Base-by-base conservation (phyloP, 2,329 filamentous ascomycete genomes). In the Pseudodiploospora longispora region DNA sequence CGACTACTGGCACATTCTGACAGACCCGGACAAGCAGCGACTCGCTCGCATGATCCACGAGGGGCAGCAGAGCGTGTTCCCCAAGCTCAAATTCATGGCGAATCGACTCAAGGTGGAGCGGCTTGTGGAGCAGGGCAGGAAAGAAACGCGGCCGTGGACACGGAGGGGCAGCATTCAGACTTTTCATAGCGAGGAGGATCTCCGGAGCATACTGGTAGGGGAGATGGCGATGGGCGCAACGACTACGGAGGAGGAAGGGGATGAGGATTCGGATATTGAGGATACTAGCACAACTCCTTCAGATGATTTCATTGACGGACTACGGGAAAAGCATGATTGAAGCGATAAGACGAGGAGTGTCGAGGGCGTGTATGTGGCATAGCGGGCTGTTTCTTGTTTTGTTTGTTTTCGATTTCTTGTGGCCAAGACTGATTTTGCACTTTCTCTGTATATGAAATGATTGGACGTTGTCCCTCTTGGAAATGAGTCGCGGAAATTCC, bases 1-100 rank as follows among this genome's bases (percentile, higher is more conserved):
- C 1, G 93, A 98, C 66, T 94, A 96, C 60, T 81, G 76, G 60
- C 79, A 87, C 55, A 95, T 98, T 49, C 74, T 98, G 1, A 81
- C 83, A 1, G 93, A 98, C 58, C 93, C 93, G 0, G 83, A 80
- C 36, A 71, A 82, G 3, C 70, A 81, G 40, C 75, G 89, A 4
- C 68, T 98, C 8, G 87, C 85, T 6, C 76, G 85, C 33, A 96
- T 97, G 91, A 78, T 98, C 10, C 85, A 89, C 50, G 85, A 87
- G 46, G 93, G 93, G 19, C 85, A 94, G 62, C 86, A 93, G 63
- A 89, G 85, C 50, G 80, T 85, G 1, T 98, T 94, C 59, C 87
- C 93, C 1, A 95, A 93, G 61, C 72, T 98, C 41, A 87, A 93
- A 59, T 98, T 97, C 59, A 80, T 97, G 47, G 79, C 76, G 27